phyloP scores from a whole-genome alignment of 176 grass and related monocot species.

The Alloteropsis semialata region DNA sequence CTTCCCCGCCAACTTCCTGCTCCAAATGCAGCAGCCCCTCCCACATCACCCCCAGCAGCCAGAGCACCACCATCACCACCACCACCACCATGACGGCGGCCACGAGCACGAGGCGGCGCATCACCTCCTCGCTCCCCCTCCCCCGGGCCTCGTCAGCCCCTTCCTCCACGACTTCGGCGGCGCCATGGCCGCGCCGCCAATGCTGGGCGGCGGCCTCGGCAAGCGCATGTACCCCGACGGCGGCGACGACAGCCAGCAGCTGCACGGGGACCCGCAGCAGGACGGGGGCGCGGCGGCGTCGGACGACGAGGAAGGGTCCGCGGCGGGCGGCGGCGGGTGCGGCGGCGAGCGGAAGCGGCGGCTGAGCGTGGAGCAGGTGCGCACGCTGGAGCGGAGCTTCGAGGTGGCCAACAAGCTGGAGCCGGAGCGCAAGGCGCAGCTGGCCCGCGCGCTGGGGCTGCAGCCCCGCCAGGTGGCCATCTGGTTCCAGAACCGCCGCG shows the following conservation, averaged over 20 bases:
- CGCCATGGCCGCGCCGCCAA: conserved; percentile 22
- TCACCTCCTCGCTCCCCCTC: conserved; percentile 15
- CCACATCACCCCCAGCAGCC: conserved; percentile 35
- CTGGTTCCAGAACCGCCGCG: conserved; percentile 76
- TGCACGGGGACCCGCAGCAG: not conserved
- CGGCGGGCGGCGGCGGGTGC: not conserved
- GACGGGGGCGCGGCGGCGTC: not conserved
- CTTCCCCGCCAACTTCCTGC: conserved; percentile 79
- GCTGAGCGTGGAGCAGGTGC: conserved; percentile 55
- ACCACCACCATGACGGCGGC: not conserved
- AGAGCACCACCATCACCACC: not conserved
- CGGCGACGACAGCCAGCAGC: not conserved
- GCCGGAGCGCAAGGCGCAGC: conserved; percentile 53
- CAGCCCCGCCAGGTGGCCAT: conserved; percentile 65
- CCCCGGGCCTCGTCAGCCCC: conserved; percentile 19
- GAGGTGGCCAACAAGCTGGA: conserved; percentile 73
- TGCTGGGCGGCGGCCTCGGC: not conserved
- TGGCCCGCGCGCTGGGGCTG: conserved; percentile 51
- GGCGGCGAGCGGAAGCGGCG: conserved; percentile 55
- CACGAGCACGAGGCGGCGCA: not conserved
- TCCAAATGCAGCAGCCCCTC: conserved; percentile 65
- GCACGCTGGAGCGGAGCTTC: conserved; percentile 57
- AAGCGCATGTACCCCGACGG: conserved; percentile 10
- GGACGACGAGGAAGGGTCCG: conserved; percentile 22
- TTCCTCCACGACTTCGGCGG: conserved; percentile 40